These are phyloP conservation scores for Dalbergia oliveri DNA, from an alignment of 306 rosid genomes.

Conservation along the genomic window DNA sequence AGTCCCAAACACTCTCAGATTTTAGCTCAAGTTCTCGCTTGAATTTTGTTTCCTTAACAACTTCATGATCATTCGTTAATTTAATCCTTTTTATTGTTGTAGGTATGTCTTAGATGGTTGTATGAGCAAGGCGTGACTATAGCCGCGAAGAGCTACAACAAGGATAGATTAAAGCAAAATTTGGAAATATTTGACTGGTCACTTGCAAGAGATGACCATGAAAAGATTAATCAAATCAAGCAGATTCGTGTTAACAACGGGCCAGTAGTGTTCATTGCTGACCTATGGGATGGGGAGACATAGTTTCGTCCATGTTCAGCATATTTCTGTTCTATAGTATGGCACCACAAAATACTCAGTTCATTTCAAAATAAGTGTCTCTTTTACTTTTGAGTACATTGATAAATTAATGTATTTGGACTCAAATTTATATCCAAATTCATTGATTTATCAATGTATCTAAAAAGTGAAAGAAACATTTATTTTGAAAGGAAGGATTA, in stretches of 20 bases:
- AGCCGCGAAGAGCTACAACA: constrained; percentile 30
- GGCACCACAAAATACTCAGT: too few species aligned
- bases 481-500: too few species aligned
- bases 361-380: too few species aligned
- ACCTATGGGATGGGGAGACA: constrained; percentile 58
- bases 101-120: constrained; percentile 43
- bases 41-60: not conserved
- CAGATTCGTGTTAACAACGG: constrained; percentile 41
- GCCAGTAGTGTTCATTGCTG: constrained; percentile 45
- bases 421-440: too few species aligned
- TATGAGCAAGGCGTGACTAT: constrained; percentile 32
- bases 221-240: constrained; percentile 31
- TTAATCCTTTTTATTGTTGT: not conserved
- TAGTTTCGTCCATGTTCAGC: not conserved
- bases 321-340: too few species aligned
- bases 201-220: constrained; percentile 14
- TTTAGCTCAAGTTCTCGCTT: not conserved
- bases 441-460: too few species aligned
- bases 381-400: too few species aligned
- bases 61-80: not conserved
- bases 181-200: constrained; percentile 38
- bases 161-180: constrained; percentile 35
- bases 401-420: too few species aligned
- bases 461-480: too few species aligned
- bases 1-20: not conserved